Evolutionary conservation across 345 rosid genomes (phyloP).

Genomic region (Salix exigua): DNA sequence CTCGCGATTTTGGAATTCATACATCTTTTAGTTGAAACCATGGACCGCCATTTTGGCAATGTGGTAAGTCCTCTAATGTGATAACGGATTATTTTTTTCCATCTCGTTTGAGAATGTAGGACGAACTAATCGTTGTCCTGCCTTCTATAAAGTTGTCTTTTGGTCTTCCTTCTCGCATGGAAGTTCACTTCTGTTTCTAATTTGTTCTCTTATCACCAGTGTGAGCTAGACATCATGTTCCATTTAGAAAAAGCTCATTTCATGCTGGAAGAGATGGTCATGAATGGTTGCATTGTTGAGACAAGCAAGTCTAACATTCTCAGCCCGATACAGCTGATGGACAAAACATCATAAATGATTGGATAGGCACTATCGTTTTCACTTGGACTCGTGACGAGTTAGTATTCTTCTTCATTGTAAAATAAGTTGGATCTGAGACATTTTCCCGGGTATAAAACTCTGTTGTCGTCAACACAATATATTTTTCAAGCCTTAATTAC

Average conservation of each 20-base stretch:
- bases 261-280: conserved; percentile 97
- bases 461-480: neutral
- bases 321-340: conserved; percentile 81
- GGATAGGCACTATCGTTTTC: neutral
- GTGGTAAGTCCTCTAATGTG: conserved; percentile 49
- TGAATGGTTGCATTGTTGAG: conserved; percentile 92
- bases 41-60: conserved; percentile 97
- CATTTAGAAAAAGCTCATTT: conserved; percentile 98
- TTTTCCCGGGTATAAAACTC: neutral
- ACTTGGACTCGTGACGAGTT: neutral
- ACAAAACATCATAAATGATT: conserved; percentile 50
- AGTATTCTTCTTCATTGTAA: neutral
- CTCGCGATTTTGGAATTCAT: conserved; percentile 92
- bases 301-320: conserved; percentile 87
- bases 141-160: neutral
- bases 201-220: conserved; percentile 36
- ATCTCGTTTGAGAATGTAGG: neutral
- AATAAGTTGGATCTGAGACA: neutral
- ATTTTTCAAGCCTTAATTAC: neutral
- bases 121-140: neutral
- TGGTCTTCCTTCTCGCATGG: neutral
- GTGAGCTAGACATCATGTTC: conserved; percentile 97
- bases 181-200: neutral
- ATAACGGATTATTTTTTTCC: neutral
- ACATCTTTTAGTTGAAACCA: conserved; percentile 93